Conservation (phyloP, 441 rosid genomes). For the Gossypium trilobum region DNA sequence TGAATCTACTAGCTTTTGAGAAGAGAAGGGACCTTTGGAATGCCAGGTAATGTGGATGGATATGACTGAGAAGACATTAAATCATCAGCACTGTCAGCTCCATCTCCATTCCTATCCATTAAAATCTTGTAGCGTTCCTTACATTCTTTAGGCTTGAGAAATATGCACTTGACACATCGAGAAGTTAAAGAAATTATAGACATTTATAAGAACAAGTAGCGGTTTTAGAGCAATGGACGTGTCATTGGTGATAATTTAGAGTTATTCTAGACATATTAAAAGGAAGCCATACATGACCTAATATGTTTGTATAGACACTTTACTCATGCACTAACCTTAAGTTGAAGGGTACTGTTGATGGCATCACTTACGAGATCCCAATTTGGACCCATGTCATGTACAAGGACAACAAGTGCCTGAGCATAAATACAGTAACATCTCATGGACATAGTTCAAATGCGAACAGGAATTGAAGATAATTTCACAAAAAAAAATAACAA, state of each 20-base stretch:
- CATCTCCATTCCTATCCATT: constrained; percentile 89
- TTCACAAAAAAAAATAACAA: constrained; percentile 9
- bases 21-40: constrained; percentile 60
- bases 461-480: constrained; percentile 2
- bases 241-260: background rate
- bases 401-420: constrained; percentile 98
- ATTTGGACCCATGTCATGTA: constrained; percentile 98
- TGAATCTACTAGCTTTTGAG: background rate
- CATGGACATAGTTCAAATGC: constrained; percentile 12
- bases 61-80: constrained; percentile 93
- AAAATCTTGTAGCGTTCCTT: constrained; percentile 89
- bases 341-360: constrained; percentile 73
- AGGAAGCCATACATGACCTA: background rate
- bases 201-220: constrained; percentile 1
- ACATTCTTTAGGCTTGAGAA: constrained; percentile 84
- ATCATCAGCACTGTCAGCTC: constrained; percentile 98
- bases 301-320: constrained; percentile 2
- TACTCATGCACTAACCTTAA: constrained; percentile 48
- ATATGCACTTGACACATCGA: constrained; percentile 53
- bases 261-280: background rate
- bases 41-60: constrained; percentile 98
- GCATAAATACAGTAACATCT: constrained; percentile 17
- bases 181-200: constrained; percentile 1
- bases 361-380: constrained; percentile 99
- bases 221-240: background rate